These are phyloP conservation scores for Tricholoma furcatifolium DNA, from an alignment of 768 basidiomycete genomes.

Conservation along the genomic window DNA sequence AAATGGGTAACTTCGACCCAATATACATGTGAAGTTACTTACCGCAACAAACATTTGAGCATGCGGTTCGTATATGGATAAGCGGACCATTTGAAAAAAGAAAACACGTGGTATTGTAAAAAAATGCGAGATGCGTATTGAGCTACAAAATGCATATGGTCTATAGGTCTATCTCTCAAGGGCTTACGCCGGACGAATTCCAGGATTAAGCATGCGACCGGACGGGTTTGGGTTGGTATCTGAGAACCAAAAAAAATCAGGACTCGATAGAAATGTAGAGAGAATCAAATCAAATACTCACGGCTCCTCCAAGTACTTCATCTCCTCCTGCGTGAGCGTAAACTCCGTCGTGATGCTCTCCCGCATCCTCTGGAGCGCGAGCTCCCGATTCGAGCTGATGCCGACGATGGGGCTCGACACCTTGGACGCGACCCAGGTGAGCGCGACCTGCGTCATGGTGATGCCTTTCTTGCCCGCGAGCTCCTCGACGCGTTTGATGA, in stretches of 20 bases:
- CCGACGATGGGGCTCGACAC: conserved; percentile 34
- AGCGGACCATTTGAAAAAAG: too few relatives aligned
- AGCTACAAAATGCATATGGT: too few relatives aligned
- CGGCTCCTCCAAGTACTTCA: not conserved
- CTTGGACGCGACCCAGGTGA: conserved; percentile 40
- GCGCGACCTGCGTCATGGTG: conserved; percentile 43
- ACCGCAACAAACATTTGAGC: not conserved
- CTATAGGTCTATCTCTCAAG: too few relatives aligned
- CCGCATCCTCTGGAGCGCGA: conserved; percentile 12
- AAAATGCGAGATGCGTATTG: too few relatives aligned
- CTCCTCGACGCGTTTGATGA: conserved; percentile 37
- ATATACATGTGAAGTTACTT: not conserved
- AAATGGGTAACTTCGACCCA: not conserved
- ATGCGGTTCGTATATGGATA: not conserved
- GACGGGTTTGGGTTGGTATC: too few relatives aligned
- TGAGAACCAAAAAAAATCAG: too few relatives aligned
- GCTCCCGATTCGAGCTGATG: conserved; percentile 4
- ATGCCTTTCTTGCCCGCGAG: conserved; percentile 38
- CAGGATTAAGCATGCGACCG: too few relatives aligned
- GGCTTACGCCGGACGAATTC: too few relatives aligned
- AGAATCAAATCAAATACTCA: too few relatives aligned
- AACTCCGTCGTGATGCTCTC: conserved; percentile 7
- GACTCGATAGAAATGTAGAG: too few relatives aligned
- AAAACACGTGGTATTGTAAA: too few relatives aligned
- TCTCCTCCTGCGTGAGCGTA: not conserved